Evolutionary conservation across 768 basidiomycete genomes (phyloP).

Genomic region (Tremella fuciformis): DNA sequence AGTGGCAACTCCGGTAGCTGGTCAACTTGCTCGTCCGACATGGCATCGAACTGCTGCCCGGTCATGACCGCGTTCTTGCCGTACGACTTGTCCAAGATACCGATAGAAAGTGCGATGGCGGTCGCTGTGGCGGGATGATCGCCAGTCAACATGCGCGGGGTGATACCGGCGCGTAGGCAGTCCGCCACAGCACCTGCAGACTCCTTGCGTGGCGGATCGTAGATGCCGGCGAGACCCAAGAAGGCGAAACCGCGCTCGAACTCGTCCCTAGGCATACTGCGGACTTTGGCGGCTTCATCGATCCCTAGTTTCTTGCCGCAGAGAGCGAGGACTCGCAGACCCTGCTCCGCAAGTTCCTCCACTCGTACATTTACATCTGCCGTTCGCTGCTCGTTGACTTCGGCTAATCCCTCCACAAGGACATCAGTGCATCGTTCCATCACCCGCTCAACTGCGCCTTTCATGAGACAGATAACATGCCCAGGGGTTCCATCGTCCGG

Average conservation of each 20-base stretch:
- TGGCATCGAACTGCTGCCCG: constrained; percentile 59
- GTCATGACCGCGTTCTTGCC: constrained; percentile 50
- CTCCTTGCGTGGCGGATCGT: constrained; percentile 61
- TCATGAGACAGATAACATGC: constrained; percentile 46
- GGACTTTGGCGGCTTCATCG: constrained; percentile 46
- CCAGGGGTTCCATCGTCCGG: constrained; percentile 22
- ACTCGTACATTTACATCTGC: constrained; percentile 40
- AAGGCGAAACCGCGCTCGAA: constrained; percentile 58
- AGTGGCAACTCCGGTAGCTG: constrained; percentile 57
- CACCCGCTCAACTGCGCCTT: constrained; percentile 57
- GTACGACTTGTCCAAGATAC: constrained; percentile 53
- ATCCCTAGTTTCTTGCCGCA: constrained; percentile 51
- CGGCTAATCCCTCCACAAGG: too few relatives aligned
- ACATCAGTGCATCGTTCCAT: constrained; percentile 56
- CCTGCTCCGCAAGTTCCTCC: constrained; percentile 52
- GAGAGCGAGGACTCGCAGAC: constrained; percentile 54
- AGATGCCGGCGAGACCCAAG: constrained; percentile 60
- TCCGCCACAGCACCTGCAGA: constrained; percentile 58
- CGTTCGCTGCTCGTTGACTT: constrained; percentile 20
- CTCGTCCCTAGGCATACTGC: constrained; percentile 53
- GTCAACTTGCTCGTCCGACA: constrained; percentile 61
- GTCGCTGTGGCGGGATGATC: constrained; percentile 60
- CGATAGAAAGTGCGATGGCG: constrained; percentile 59
- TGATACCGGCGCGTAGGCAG: constrained; percentile 59
- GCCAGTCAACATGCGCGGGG: constrained; percentile 59